Evolutionary conservation across 305 asterid genomes (phyloP).

Genomic region (Fraxinus dipetala): DNA sequence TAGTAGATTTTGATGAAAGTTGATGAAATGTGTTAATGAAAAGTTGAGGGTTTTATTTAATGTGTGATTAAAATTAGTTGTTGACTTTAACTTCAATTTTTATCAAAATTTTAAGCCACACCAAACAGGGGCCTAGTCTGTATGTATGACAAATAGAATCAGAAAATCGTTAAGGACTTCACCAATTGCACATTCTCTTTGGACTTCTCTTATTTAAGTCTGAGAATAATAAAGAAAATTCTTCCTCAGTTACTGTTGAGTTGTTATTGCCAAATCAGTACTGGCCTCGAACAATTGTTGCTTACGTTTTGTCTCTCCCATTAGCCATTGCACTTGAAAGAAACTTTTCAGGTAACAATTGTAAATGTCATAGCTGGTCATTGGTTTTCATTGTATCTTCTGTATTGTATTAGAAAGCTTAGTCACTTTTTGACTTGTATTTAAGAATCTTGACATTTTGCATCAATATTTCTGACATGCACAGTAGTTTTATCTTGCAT

Average conservation of each 20-base stretch:
- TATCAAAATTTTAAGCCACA: background rate
- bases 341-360: background rate
- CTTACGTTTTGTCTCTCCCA: background rate
- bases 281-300: background rate
- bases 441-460: background rate
- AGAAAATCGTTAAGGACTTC: background rate
- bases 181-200: background rate
- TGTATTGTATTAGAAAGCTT: background rate
- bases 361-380: background rate
- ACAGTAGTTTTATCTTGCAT: background rate
- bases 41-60: background rate
- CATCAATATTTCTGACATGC: background rate
- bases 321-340: background rate
- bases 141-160: background rate
- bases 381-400: background rate
- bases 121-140: background rate
- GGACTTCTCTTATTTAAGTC: background rate
- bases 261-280: background rate
- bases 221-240: background rate
- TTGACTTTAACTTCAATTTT: too few species aligned
- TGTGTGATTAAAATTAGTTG: too few species aligned
- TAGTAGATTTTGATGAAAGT: background rate
- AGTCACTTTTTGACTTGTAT: background rate
- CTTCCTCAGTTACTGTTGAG: background rate
- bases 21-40: too few species aligned